phyloP scores from a whole-genome alignment of 2,329 filamentous ascomycete species.

The Colletotrichum sp. region DNA sequence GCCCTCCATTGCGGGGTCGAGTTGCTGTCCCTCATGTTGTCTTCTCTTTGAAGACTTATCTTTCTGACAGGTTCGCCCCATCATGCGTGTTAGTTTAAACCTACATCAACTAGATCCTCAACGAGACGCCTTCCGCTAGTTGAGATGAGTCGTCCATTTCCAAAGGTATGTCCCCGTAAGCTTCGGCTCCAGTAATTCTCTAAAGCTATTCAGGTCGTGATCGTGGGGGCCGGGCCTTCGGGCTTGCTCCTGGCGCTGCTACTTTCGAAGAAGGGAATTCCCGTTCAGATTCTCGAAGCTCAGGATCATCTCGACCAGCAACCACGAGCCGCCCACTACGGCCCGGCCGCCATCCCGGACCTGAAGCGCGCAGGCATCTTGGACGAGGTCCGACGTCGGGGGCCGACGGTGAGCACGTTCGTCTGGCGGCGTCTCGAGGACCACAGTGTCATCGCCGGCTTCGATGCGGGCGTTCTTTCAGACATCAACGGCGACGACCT shows the following conservation, averaged over 20 bases:
- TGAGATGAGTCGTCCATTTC: conserved; percentile 5
- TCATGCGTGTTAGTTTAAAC: background rate
- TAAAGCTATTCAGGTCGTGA: conserved; percentile 27
- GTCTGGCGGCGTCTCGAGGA: conserved; percentile 42
- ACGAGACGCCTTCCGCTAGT: background rate
- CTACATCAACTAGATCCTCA: background rate
- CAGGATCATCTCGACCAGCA: conserved; percentile 59
- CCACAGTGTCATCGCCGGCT: conserved; percentile 38
- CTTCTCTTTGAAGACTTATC: background rate
- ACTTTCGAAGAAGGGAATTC: conserved; percentile 56
- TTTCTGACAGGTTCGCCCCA: background rate
- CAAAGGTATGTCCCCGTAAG: background rate
- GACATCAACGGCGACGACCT: conserved; percentile 44
- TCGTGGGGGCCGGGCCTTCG: conserved; percentile 55
- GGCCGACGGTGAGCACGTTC: conserved; percentile 42
- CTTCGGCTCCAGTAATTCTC: background rate
- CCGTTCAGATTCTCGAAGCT: conserved; percentile 60
- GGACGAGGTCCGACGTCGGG: conserved; percentile 41
- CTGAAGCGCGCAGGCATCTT: conserved; percentile 64
- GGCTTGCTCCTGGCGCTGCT: conserved; percentile 56
- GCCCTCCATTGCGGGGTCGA: background rate
- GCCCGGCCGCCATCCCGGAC: conserved; percentile 61
- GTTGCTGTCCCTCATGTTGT: background rate
- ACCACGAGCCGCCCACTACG: conserved; percentile 68
- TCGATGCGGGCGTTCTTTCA: conserved; percentile 36